Evolutionary conservation across 2,329 filamentous ascomycete species (phyloP), one percentile per base, ranked within the genome.

Genomic region (Trichoderma gracile): DNA sequence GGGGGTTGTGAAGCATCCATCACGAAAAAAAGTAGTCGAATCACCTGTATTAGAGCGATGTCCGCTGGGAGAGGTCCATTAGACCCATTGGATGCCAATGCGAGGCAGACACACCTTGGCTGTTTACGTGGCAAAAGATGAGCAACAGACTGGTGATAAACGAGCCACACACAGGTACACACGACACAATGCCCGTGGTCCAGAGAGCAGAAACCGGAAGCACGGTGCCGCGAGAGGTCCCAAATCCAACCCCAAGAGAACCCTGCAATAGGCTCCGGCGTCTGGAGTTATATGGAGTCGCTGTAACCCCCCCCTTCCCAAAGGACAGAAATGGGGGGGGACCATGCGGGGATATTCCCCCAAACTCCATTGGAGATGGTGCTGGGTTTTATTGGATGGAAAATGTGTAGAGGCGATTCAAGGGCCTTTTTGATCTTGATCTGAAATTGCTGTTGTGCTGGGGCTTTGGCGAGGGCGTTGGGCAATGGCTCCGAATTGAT

Each of bases 241-340:
- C 3, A 38, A 38, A 38, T 38, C 33, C 33, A 14, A 14, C 33
- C 38, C 19, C 30, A 23, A 40, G 50, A 30, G 50, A 30, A 15
- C 50, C 50, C 50, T 54, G 50, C 30, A 40, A 54, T 54, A 40
- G 33, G 50, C n/a, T 54, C 50, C 33, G 30, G 30, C 14, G 50
- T 40, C 30, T 54, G 50, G 50, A 54, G 50, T 38, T 38, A 5
- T 38, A 52, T 52, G 49, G 49, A 52, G 49, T 52, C 49, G 49
- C 17, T 30, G 49, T 12, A 52, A 52, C 25, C 49, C 33, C 33
- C 33, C 33, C 25, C 47, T 9, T 1, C 7, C 30, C 8, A 6
- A 12, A 30, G 8, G 27, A 30, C 47, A 30, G 47, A 25, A n/a
- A n/a, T n/a, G n/a, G n/a, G n/a, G n/a, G n/a, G n/a, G n/a, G 54